Evolutionary conservation across 768 basidiomycete species (phyloP), one percentile per base, ranked within the genome.

Genomic region (Mycena chlorophos): DNA sequence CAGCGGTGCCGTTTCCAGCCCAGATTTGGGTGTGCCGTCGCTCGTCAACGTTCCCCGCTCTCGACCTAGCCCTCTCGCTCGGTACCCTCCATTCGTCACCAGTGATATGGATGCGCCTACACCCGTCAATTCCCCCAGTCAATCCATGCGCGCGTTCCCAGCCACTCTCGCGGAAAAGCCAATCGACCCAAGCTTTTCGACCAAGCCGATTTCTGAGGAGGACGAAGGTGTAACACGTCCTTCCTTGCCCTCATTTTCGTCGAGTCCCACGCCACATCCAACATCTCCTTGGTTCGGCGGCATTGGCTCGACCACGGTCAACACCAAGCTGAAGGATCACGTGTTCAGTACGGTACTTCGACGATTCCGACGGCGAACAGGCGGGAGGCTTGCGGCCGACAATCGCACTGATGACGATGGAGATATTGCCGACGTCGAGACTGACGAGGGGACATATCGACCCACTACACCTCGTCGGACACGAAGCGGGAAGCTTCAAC

Each of bases 261-360:
- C 61, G 4, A 57, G 73, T n/a, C 71, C 68, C 6, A 63, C 63
- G 3, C 55, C 73, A 12, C 73, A 76, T n/a, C n/a, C n/a, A n/a
- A n/a, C n/a, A 19, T 75, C 77, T 13, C 79, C 79, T 43, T 82
- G 81, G 76, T 94, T 94, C 62, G 91, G 89, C 29, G 96, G 95
- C 3, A 90, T 88, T 2, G 96, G 96, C 1, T 92, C 90, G 14
- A 98, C 97, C 4, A 82, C 87, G 51, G 94, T 98, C 56, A 98
- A 99, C 70, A 93, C 89, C 34, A 91, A 85, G 68, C 76, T 99
- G 55, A 95, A 94, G 71, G 94, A 98, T 66, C 94, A 96, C 63
- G 93, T 99, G 43, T 96, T 99, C 68, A 89, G 84, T 57, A 89
- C 91, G 17, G 85, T 98, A 28, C 75, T 98, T 58, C 84, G 86